These are phyloP conservation scores for Globisporangium rhizosaccharum DNA, from an alignment of 352 stramenopile species.

Conservation along the genomic window DNA sequence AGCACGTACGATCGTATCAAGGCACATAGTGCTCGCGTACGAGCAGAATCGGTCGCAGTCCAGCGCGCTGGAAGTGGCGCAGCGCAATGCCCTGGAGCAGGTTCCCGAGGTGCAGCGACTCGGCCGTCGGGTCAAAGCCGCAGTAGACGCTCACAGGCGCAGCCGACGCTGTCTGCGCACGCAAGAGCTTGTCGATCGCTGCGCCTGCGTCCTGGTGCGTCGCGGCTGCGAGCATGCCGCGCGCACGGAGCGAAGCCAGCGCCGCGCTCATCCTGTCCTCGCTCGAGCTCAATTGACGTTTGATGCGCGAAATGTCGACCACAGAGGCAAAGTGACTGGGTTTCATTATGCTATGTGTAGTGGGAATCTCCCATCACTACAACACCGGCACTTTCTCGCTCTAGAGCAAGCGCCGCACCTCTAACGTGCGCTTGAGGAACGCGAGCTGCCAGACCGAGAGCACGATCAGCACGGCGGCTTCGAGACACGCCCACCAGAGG, in stretches of 20 bases:
- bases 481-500: slow-evolving; percentile 78
- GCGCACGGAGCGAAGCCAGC: slow-evolving; percentile 46
- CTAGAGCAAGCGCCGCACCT: slow-evolving; percentile 82
- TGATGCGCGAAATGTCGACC: not conserved
- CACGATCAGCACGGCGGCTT: slow-evolving; percentile 61
- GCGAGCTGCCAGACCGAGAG: slow-evolving; percentile 80
- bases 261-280: slow-evolving; percentile 57
- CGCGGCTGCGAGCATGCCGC: slow-evolving; percentile 69
- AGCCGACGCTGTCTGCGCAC: not conserved
- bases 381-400: not conserved
- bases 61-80: slow-evolving; percentile 83
- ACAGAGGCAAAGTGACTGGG: not conserved
- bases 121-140: slow-evolving; percentile 90
- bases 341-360: not conserved
- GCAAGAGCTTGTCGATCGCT: slow-evolving; percentile 49
- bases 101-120: slow-evolving; percentile 90
- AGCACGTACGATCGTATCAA: not conserved
- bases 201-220: slow-evolving; percentile 58
- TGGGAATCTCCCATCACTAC: not conserved
- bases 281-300: not conserved
- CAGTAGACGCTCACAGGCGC: slow-evolving; percentile 65
- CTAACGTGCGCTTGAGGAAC: slow-evolving; percentile 77
- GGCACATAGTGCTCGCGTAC: slow-evolving; percentile 11
- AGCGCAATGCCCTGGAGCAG: slow-evolving; percentile 83
- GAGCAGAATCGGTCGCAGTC: slow-evolving; percentile 88